Base-by-base conservation (phyloP, 805 yeast species). In the Wickerhamiella cacticola region DNA sequence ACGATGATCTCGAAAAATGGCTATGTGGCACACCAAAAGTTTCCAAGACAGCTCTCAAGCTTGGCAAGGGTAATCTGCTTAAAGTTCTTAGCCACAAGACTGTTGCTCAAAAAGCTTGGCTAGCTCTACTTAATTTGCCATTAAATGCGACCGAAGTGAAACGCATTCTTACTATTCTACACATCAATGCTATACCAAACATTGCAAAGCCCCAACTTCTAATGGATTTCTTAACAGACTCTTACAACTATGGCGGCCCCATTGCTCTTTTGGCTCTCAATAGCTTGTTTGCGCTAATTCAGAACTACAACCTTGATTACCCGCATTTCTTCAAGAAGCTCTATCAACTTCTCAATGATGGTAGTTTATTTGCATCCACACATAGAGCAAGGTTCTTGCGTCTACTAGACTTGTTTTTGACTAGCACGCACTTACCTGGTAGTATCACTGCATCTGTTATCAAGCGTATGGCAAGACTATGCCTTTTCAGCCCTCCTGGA, bases 211-310 rank as follows among this genome's bases (percentile, higher is more conserved):
- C 97, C 5, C 82, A 84, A 38, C 71, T 75, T 52, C 67, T 92
- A 41, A 88, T 92, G 96, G 98, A 89, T 67, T 92, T 89, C 61
- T 69, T 89, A 51, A 86, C 96, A 0, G 94, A 84, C 52, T 80
- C 94, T 2, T 88, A 86, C 60, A 72, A 82, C 54, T 66, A 73
- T 46, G 69, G 76, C 41, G 78, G 76, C 3, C 71, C 80, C 5
- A 68, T 80, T 12, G 81, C 88, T 15, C 75, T 89, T 39, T 66
- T 92, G 46, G 80, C 97, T 1, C 71, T 89, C 56, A 89, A 87
- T 63, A 94, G 96, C 9, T 68, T 89, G 46, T 89, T 86, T 65
- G 86, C 78, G 57, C 70, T 89, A 51, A 89, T 89, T 79, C 83
- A 76, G 57, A 70, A 72, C 49, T 78, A 76, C 63, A 88, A 88